These are phyloP conservation scores for Cystofilobasidium bisporidii DNA, from an alignment of 768 basidiomycete genomes.

Conservation along the genomic window DNA sequence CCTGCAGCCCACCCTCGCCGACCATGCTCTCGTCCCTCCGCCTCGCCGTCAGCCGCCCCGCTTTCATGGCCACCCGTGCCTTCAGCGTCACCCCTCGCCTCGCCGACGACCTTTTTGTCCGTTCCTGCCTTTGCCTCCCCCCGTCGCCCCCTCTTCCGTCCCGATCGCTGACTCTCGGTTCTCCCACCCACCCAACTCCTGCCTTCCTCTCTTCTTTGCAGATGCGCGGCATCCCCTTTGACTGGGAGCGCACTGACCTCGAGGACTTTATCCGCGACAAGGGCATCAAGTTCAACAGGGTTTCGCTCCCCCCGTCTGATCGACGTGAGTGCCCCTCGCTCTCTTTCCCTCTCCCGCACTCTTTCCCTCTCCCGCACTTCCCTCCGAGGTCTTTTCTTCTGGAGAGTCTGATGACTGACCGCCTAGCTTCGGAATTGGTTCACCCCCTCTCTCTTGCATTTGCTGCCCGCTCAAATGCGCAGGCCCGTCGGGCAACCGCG, in stretches of 20 bases:
- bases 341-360: neutral
- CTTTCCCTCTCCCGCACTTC: too few species aligned
- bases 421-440: too few species aligned
- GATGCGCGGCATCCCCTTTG: neutral
- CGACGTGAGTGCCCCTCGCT: neutral
- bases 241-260: neutral
- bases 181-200: too few species aligned
- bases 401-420: too few species aligned
- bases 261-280: neutral
- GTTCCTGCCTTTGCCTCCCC: neutral
- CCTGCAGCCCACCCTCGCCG: neutral
- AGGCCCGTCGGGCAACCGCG: constrained; percentile 1
- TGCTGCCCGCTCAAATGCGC: neutral
- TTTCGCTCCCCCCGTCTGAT: neutral
- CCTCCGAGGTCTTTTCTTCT: too few species aligned
- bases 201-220: too few species aligned
- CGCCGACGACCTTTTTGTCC: constrained; percentile 2
- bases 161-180: neutral
- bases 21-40: constrained; percentile 10
- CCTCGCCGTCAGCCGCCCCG: constrained; percentile 2
- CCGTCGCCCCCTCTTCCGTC: neutral
- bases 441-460: neutral
- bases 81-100: neutral
- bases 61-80: neutral
- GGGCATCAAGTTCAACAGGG: neutral